Base-by-base conservation (phyloP, 257 asterid species). In the Scutellaria baicalensis region DNA sequence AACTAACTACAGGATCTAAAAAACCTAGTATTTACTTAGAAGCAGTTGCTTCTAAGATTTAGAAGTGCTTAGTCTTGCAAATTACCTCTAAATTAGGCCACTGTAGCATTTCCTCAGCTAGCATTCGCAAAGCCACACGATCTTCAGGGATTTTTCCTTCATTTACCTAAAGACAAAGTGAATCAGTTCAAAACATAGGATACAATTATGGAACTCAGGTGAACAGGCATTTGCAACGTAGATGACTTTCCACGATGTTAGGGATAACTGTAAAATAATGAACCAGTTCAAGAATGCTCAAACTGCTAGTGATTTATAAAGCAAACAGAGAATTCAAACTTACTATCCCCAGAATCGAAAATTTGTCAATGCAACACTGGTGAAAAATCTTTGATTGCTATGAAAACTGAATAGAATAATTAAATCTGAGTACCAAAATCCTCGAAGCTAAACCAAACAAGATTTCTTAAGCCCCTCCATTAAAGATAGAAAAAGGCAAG, bases 61-160 rank as follows among this genome's bases (percentile, higher is more conserved):
- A 59, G 9, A 56, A 35, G 67, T 16, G 59, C 60, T 68, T 49
- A 38, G 17, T 16, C 62, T 27, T 59, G 66, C 50, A 27, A 62
- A 50, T 45, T 72, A 89, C 99, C 93, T 93, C 97, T 71, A 93
- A 79, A 77, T 93, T 84, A 23, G 97, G 99, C 99, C 99, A 93
- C 69, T 90, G 81, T 70, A 59, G 75, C 92, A 93, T 83, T 75
- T 93, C 97, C 78, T 91, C 96, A 6, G 96, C 97, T 9, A 93
- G 88, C 95, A 93, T 80, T 67, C 68, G 84, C 82, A 93, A 79
- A 55, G 95, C 90, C 14, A n/a, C 75, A 38, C 84, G 84, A 64
- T 93, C 64, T 75, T 83, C 70, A 3, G 99, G 99, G 62, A 91
- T 81, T 74, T 85, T 77, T 14, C 97, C 97, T 73, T 93, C 94